phyloP scores from a whole-genome alignment of 75 land plant species.

The Azolla pinnata region DNA sequence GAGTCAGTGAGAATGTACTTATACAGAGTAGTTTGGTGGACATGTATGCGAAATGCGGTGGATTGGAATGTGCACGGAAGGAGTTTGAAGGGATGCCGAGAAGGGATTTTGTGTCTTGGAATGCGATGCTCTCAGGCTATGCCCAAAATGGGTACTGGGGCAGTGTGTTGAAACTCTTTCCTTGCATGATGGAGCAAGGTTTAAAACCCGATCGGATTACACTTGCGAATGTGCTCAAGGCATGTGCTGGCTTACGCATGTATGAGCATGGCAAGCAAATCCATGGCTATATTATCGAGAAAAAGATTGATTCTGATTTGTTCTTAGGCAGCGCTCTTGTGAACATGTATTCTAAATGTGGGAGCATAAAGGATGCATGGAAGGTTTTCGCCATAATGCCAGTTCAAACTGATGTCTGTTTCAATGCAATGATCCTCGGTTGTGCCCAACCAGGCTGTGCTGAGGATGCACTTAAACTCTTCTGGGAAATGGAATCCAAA shows the following conservation, averaged over 20 bases:
- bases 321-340: neutral
- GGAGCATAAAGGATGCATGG: constrained; percentile 29
- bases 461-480: constrained; percentile 37
- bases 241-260: constrained; percentile 10
- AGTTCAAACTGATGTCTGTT: constrained; percentile 32
- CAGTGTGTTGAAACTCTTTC: constrained; percentile 34
- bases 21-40: constrained; percentile 60
- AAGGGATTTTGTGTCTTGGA: constrained; percentile 60
- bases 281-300: constrained; percentile 4
- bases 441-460: constrained; percentile 37
- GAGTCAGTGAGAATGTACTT: constrained; percentile 23
- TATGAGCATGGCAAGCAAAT: constrained; percentile 11
- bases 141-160: constrained; percentile 57
- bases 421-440: constrained; percentile 63
- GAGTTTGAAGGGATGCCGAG: constrained; percentile 43
- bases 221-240: constrained; percentile 51
- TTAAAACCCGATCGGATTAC: constrained; percentile 51
- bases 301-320: neutral
- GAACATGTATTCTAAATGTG: constrained; percentile 28
- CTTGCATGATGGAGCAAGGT: constrained; percentile 24
- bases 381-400: constrained; percentile 33
- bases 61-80: constrained; percentile 24
- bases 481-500: constrained; percentile 30
- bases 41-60: constrained; percentile 75
- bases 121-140: constrained; percentile 56